Conservation (phyloP, 768 basidiomycete genomes). For the Lyophyllum shimeji region DNA sequence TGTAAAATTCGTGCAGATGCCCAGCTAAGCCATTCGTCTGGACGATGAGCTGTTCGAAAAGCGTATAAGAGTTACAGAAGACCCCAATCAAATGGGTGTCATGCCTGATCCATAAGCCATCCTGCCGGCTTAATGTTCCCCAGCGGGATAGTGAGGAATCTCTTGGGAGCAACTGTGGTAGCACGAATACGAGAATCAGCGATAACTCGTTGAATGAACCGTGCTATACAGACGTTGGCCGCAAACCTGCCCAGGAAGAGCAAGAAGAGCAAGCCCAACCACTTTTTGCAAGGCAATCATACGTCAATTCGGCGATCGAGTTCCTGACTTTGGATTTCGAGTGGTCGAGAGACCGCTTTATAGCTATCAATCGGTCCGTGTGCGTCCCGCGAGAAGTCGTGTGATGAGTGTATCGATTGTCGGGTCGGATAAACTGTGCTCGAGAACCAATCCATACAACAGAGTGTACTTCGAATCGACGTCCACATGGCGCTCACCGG, state of each 20-base stretch:
- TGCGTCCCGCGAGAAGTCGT: conserved; percentile 5
- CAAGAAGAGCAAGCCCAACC: conserved; percentile 7
- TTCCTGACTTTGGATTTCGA: neutral
- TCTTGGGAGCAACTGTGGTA: conserved; percentile 39
- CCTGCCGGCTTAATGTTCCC: conserved; percentile 38
- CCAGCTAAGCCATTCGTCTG: conserved; percentile 45
- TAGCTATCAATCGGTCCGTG: conserved; percentile 10
- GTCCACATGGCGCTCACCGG: conserved; percentile 15
- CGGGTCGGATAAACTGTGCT: neutral
- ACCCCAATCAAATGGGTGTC: neutral
- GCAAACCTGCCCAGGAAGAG: conserved; percentile 9
- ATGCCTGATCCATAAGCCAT: conserved; percentile 44
- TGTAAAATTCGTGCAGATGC: conserved; percentile 43
- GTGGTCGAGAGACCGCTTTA: neutral
- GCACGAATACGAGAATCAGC: neutral
- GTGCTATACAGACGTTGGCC: conserved; percentile 25
- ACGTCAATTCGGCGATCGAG: neutral
- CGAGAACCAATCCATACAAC: neutral
- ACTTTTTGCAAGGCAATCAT: conserved; percentile 3
- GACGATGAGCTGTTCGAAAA: conserved; percentile 32
- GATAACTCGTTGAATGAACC: neutral
- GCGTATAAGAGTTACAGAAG: neutral
- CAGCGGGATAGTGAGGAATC: conserved; percentile 38
- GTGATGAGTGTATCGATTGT: conserved; percentile 7
- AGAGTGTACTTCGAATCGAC: neutral